Percentiles rank a stretch among this genome's conserved stretches.
Evolutionary conservation across 75 land plant species (phyloP).

Genomic region (Isoetes taiwanensis): DNA sequence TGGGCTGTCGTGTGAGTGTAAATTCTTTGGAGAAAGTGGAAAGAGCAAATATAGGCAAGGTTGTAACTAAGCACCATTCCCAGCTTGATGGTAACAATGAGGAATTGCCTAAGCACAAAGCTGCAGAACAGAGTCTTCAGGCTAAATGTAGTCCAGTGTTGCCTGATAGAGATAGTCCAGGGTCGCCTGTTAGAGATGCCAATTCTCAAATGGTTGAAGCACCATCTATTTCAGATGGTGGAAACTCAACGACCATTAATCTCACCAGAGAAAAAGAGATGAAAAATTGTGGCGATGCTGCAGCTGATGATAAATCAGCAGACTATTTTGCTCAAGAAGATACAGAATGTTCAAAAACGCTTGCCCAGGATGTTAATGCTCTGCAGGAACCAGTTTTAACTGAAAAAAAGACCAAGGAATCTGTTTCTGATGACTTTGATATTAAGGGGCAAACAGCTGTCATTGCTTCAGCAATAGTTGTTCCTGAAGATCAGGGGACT

Average conservation of each 20-base stretch:
- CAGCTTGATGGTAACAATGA: neutral
- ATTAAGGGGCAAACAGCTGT: neutral
- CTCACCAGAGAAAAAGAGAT: too few relatives aligned
- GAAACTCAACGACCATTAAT: too few relatives aligned
- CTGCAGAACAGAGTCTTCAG: neutral
- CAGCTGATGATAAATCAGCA: too few relatives aligned
- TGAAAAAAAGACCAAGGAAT: neutral
- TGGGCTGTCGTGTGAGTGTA: slow-evolving; percentile 58
- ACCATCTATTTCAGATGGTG: too few relatives aligned
- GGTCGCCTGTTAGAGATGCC: too few relatives aligned
- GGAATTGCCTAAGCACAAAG: neutral
- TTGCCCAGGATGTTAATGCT: neutral
- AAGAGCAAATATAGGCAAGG: neutral
- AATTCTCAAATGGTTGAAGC: too few relatives aligned
- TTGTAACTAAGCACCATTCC: neutral
- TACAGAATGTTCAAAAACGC: neutral
- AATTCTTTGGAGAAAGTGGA: neutral
- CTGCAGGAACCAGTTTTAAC: neutral
- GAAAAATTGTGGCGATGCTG: too few relatives aligned
- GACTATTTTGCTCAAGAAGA: slow-evolving; percentile 2
- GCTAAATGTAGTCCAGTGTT: neutral
- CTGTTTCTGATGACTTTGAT: neutral
- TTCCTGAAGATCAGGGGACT: neutral
- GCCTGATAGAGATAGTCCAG: neutral
- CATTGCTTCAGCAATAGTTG: neutral